Evolutionary conservation across 352 stramenopile species (phyloP), one percentile per base, ranked within the genome.

Genomic region (Phytophthora macrochlamydospora): DNA sequence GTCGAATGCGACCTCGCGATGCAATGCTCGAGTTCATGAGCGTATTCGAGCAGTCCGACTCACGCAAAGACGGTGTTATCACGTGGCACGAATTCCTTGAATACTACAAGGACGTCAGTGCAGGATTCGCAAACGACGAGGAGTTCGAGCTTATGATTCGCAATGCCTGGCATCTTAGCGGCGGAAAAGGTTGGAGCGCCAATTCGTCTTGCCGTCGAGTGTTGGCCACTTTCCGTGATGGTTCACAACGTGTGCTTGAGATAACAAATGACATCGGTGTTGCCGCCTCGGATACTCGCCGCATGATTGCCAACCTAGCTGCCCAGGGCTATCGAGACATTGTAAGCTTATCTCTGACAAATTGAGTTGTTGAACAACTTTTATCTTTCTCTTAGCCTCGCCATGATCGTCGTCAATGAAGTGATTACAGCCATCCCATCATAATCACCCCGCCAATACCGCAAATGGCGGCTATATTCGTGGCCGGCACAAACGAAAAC

Each of bases 21-120:
- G 88, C 86, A 4, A 71, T 96, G 46, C 69, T 91, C n/a, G 85
- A 95, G 58, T 87, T 97, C 60, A 89, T 95, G 71, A 78, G 82
- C 33, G 84, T 91, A 30, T 89, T 90, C 38, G 84, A 92, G 59
- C 73, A 85, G 0, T 72, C 54, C 2, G 54, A 69, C 8, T 64
- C 48, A 1, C 52, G 52, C 4, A 62, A 64, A 0, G 82, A 92
- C 49, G 82, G 82, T 33, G 65, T 76, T 37, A 87, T 96, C 62
- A 92, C 79, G 12, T 91, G 84, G 78, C 79, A 81, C 61, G 85
- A 97, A 58, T 98, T 98, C 59, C 69, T 95, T n/a, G 56, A 78
- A 2, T 97, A 97, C 78, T 97, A 98, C 75, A 93, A 93, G 35
- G 92, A 97, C 63, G 57, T 97, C 30, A 92, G 85, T 54, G 87